These are phyloP conservation scores for Microthlaspi erraticum DNA, from an alignment of 345 rosid genomes.

Conservation along the genomic window DNA sequence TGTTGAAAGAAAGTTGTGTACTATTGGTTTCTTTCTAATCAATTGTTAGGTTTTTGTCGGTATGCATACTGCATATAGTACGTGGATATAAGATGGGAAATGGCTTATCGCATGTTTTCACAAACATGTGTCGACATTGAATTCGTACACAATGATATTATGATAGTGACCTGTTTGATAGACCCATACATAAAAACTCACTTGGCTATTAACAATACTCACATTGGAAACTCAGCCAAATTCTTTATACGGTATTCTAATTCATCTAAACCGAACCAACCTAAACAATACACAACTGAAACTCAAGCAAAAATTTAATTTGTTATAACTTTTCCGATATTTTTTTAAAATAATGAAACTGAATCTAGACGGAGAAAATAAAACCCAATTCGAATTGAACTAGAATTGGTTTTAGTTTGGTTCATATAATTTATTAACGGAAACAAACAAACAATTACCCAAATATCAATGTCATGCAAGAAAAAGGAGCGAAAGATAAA, in stretches of 20 bases:
- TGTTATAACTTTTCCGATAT: background rate
- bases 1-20: background rate
- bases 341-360: background rate
- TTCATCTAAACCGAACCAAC: background rate
- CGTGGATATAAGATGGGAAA: background rate
- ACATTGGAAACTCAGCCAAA: background rate
- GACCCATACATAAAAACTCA: background rate
- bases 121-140: constrained; percentile 6
- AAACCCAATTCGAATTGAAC: background rate
- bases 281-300: background rate
- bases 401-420: background rate
- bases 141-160: background rate
- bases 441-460: background rate
- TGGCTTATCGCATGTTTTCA: background rate
- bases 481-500: background rate
- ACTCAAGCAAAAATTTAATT: background rate
- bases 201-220: background rate
- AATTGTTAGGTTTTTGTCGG: background rate
- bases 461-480: background rate
- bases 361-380: background rate
- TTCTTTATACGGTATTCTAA: constrained; percentile 1
- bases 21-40: background rate
- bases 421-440: background rate
- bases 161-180: background rate
- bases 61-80: background rate